Evolutionary conservation across 192 early-diverging fungal genomes (phyloP).

Genomic region (Rhizophagus sp.): DNA sequence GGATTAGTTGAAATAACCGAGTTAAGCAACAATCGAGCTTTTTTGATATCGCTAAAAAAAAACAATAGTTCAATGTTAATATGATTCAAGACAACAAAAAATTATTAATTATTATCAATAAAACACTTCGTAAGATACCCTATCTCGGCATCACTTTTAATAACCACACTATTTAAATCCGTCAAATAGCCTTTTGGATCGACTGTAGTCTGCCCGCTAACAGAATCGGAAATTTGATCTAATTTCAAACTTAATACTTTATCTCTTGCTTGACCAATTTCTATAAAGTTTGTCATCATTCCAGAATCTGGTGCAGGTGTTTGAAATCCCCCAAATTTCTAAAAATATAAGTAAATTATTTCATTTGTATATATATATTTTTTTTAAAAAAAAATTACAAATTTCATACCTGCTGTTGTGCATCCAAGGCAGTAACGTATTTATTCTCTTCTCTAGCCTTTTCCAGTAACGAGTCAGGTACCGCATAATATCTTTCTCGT

Average conservation of each 20-base stretch:
- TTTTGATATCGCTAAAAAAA: conserved; percentile 72
- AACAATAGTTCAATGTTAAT: conserved; percentile 33
- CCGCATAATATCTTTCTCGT: conserved; percentile 55
- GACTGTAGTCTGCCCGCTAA: conserved; percentile 82
- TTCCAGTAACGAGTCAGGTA: conserved; percentile 64
- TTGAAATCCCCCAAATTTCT: conserved; percentile 56
- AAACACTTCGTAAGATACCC: conserved; percentile 31
- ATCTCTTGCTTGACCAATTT: conserved; percentile 92
- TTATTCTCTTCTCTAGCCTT: conserved; percentile 53
- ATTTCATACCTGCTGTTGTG: conserved; percentile 48
- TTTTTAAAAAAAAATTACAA: background rate
- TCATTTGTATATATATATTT: background rate
- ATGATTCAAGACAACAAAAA: background rate
- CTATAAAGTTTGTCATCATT: conserved; percentile 83
- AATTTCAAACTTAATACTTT: conserved; percentile 89
- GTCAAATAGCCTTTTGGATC: conserved; percentile 97
- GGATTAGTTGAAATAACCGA: conserved; percentile 94
- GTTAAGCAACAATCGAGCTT: conserved; percentile 82
- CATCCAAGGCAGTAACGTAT: conserved; percentile 62
- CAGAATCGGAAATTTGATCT: conserved; percentile 89
- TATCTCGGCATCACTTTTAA: conserved; percentile 80
- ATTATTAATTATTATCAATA: background rate
- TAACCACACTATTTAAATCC: conserved; percentile 79
- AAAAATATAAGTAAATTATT: background rate
- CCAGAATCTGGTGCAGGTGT: conserved; percentile 58